These are phyloP conservation scores for Phytophthora macrochlamydospora DNA, from an alignment of 352 stramenopile species.

Conservation along the genomic window DNA sequence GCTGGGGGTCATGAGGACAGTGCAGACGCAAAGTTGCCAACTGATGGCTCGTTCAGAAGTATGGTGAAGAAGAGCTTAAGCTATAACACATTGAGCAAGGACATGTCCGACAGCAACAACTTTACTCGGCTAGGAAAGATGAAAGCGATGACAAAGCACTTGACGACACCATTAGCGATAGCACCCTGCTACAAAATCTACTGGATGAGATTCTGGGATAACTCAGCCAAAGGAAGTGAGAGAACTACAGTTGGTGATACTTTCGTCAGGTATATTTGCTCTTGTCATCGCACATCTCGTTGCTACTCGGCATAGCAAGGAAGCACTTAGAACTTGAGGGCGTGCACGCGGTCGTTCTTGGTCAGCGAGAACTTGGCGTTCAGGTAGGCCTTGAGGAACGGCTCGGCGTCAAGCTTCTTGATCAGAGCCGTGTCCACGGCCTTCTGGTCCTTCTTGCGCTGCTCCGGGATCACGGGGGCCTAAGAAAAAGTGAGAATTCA, in stretches of 20 bases:
- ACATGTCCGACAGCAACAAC: neutral
- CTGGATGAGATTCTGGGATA: conserved; percentile 71
- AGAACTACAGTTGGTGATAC: conserved; percentile 30
- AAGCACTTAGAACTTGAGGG: conserved; percentile 98
- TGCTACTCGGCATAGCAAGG: conserved; percentile 28
- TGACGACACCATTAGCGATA: conserved; percentile 34
- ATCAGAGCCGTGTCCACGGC: conserved; percentile 93
- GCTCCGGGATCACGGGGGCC: conserved; percentile 94
- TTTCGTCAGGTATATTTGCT: conserved; percentile 73
- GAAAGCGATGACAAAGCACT: conserved; percentile 28
- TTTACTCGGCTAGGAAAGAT: conserved; percentile 33
- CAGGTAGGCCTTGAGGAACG: conserved; percentile 98
- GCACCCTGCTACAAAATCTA: conserved; percentile 67
- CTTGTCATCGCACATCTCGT: conserved; percentile 32
- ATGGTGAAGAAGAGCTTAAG: conserved; percentile 24
- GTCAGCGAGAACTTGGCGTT: conserved; percentile 98
- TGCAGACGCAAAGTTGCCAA: conserved; percentile 24
- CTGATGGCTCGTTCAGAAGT: conserved; percentile 12
- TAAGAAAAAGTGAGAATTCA: conserved; percentile 24
- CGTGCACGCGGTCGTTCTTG: conserved; percentile 98
- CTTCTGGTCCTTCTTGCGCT: conserved; percentile 99
- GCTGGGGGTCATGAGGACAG: conserved; percentile 14
- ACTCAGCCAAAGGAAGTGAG: neutral
- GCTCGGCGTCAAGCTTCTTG: conserved; percentile 86
- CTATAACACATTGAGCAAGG: conserved; percentile 13